Conservation (phyloP, 441 rosid genomes). For the Mallotus japonicus region DNA sequence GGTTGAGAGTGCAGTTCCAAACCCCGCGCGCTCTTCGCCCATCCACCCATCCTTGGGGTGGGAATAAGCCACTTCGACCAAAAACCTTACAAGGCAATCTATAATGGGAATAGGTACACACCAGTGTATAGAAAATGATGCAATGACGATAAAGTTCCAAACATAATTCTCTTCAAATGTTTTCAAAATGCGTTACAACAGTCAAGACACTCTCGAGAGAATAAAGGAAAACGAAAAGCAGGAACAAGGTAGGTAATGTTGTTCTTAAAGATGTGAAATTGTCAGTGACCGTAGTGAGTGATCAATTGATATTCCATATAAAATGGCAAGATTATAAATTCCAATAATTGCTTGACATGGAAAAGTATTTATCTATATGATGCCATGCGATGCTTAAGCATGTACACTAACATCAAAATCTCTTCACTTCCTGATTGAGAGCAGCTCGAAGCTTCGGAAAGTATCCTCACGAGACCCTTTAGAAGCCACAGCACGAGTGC, state of each 20-base stretch:
- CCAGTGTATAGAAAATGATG: not conserved
- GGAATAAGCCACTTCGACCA: no score
- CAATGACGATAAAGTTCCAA: not conserved
- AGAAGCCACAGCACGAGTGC: constrained; percentile 45
- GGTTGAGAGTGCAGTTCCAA: no score
- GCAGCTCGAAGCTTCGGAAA: constrained; percentile 80
- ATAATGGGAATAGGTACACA: not conserved
- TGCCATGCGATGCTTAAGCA: constrained; percentile 13
- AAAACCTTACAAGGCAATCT: not conserved
- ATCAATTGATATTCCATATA: constrained; percentile 32
- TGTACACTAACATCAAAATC: constrained; percentile 12
- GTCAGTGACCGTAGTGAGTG: constrained; percentile 19
- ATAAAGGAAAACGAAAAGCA: not conserved
- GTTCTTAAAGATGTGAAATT: constrained; percentile 16
- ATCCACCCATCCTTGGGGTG: no score
- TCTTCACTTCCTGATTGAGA: constrained; percentile 62
- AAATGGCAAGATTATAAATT: constrained; percentile 21
- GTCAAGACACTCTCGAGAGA: constrained; percentile 19
- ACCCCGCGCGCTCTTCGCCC: no score
- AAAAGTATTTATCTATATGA: not conserved
- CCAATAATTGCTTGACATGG: constrained; percentile 18
- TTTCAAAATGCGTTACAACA: constrained; percentile 28
- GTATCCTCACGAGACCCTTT: constrained; percentile 60
- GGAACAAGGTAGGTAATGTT: constrained; percentile 17
- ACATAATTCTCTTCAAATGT: constrained; percentile 14